Percentiles rank a stretch among this genome's conserved stretches.
Conservation (phyloP, 1,284 basidiomycete species). For the Puccinia hordei region DNA sequence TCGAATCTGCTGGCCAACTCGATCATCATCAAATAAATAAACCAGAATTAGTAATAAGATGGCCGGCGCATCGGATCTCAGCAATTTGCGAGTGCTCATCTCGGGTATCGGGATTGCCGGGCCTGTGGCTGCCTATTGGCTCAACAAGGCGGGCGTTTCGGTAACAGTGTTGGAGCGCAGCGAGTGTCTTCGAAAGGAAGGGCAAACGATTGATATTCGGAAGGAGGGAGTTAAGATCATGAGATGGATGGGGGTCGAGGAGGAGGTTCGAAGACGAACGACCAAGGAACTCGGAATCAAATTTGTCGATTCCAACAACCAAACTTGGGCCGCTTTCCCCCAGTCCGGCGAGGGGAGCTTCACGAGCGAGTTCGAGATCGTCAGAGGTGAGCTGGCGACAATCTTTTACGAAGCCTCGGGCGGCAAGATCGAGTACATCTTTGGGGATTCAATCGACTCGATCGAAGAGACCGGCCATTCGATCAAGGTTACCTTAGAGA, state of each 20-base stretch:
- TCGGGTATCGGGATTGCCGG: slow-evolving; percentile 56
- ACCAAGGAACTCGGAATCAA: slow-evolving; percentile 25
- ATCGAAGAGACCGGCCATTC: slow-evolving; percentile 51
- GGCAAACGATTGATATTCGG: slow-evolving; percentile 55
- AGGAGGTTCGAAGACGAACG: background rate
- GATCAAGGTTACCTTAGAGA: slow-evolving; percentile 51
- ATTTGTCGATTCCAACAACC: slow-evolving; percentile 52
- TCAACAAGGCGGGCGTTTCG: slow-evolving; percentile 51
- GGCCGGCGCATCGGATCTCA: background rate
- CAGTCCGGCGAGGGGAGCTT: slow-evolving; percentile 18
- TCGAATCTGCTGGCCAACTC: too few species aligned
- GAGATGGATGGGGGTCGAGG: slow-evolving; percentile 52
- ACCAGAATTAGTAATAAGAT: too few species aligned
- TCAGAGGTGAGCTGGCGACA: slow-evolving; percentile 54
- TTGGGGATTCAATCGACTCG: slow-evolving; percentile 51
- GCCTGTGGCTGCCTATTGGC: slow-evolving; percentile 52
- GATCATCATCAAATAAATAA: too few species aligned
- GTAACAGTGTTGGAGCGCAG: slow-evolving; percentile 55
- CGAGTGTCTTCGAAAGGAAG: slow-evolving; percentile 50
- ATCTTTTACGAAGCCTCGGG: slow-evolving; percentile 52
- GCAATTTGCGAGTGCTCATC: slow-evolving; percentile 52
- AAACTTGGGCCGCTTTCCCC: slow-evolving; percentile 42
- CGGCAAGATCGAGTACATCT: slow-evolving; percentile 52
- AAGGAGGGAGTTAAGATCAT: slow-evolving; percentile 53
- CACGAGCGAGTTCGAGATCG: slow-evolving; percentile 54